Percentiles rank a stretch among this genome's conserved stretches.
Conservation (phyloP, 352 stramenopile genomes). For the Saprolegnia parasitica region DNA sequence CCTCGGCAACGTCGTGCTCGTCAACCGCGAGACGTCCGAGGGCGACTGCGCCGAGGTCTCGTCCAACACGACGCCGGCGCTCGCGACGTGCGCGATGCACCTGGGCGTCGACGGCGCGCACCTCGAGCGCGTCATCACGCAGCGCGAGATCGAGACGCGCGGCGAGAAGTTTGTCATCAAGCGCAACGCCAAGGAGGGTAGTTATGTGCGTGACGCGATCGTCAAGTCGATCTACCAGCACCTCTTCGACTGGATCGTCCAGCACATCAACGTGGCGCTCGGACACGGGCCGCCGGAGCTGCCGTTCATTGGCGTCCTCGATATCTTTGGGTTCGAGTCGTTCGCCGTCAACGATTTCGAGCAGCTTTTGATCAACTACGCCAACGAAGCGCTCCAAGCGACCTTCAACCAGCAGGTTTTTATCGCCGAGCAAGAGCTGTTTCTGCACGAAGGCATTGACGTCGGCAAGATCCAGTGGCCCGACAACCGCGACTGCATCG, state of each 20-base stretch:
- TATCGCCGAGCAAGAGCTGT: constrained; percentile 80
- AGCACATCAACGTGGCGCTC: constrained; percentile 77
- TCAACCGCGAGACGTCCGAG: constrained; percentile 73
- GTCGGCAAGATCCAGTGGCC: constrained; percentile 78
- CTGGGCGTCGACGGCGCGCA: constrained; percentile 66
- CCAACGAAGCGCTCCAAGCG: constrained; percentile 83
- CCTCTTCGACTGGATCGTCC: constrained; percentile 81
- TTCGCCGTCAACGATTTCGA: constrained; percentile 93
- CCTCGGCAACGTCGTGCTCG: constrained; percentile 71
- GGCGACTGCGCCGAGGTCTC: constrained; percentile 68
- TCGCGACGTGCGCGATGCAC: constrained; percentile 35
- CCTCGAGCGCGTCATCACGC: constrained; percentile 71
- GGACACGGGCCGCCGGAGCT: constrained; percentile 65
- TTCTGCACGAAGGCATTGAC: constrained; percentile 72
- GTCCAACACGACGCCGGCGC: constrained; percentile 42
- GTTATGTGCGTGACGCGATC: constrained; percentile 87
- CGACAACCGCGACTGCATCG: constrained; percentile 82
- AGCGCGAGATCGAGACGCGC: constrained; percentile 70
- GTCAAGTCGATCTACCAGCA: constrained; percentile 92
- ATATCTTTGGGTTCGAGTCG: constrained; percentile 98
- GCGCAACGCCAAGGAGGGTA: constrained; percentile 69
- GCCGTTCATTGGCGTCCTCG: constrained; percentile 91
- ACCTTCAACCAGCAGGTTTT: constrained; percentile 90
- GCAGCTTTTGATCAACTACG: constrained; percentile 88
- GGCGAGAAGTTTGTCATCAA: constrained; percentile 80